Evolutionary conservation across 306 rosid species (phyloP).

Genomic region (Dryas octopetala): DNA sequence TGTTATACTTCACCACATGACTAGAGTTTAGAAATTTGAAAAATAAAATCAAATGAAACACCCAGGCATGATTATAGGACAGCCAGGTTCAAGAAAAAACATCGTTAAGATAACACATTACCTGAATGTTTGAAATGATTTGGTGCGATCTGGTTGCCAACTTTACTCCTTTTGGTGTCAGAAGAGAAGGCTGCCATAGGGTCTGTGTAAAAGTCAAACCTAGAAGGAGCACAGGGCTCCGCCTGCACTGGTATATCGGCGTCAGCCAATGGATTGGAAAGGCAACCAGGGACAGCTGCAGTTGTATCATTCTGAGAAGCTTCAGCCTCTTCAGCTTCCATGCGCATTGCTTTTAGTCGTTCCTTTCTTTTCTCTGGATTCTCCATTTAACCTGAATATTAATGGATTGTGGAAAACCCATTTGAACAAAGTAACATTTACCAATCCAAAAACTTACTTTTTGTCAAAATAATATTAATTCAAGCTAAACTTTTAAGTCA

Average conservation of each 20-base stretch:
- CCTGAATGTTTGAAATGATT: constrained; percentile 52
- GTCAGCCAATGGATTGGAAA: constrained; percentile 76
- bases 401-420: neutral
- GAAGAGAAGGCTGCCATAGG: constrained; percentile 85
- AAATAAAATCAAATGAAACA: neutral
- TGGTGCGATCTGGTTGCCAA: constrained; percentile 25
- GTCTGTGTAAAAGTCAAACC: constrained; percentile 88
- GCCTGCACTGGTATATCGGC: constrained; percentile 19
- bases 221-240: constrained; percentile 45
- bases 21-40: neutral
- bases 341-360: constrained; percentile 72
- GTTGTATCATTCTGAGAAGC: constrained; percentile 25
- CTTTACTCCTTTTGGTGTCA: constrained; percentile 40
- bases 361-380: constrained; percentile 76
- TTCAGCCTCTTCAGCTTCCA: constrained; percentile 57
- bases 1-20: neutral
- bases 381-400: constrained; percentile 60
- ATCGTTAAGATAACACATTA: constrained; percentile 17
- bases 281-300: constrained; percentile 41
- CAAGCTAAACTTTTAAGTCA: neutral
- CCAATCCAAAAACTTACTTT: neutral
- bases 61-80: neutral
- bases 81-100: neutral
- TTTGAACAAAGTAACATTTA: neutral
- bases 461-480: neutral